A percentile compares a stretch with the other conserved stretches of the same genome.
Evolutionary conservation across 495 filamentous ascomycete genomes (phyloP).

Genomic region (Clohesyomyces aquaticus): DNA sequence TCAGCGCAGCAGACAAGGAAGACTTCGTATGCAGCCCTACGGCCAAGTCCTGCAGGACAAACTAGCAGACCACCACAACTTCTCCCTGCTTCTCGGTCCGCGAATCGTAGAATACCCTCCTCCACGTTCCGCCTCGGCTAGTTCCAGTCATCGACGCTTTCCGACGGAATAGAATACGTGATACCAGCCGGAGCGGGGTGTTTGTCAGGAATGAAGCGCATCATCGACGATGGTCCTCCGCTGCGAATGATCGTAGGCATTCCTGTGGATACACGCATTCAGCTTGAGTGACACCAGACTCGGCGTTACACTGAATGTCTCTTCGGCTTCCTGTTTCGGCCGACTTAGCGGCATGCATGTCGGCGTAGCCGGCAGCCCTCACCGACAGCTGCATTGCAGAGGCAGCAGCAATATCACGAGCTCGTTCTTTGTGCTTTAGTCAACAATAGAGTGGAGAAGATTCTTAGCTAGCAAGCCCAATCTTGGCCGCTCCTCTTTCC

Average conservation of each 20-base stretch:
- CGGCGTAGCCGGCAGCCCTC: conserved; percentile 21
- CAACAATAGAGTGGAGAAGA: neutral
- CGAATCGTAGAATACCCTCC: too few species aligned
- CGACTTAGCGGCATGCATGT: neutral
- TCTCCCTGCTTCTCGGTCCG: too few species aligned
- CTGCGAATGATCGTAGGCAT: conserved; percentile 11
- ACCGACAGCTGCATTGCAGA: conserved; percentile 11
- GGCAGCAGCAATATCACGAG: conserved; percentile 2
- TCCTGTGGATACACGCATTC: conserved; percentile 15
- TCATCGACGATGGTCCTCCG: conserved; percentile 9
- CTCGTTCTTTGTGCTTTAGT: conserved; percentile 4
- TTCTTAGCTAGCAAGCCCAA: too few species aligned
- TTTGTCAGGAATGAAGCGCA: neutral
- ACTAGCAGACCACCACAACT: too few species aligned
- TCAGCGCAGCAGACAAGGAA: too few species aligned
- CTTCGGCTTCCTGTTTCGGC: conserved; percentile 18
- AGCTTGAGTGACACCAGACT: conserved; percentile 25
- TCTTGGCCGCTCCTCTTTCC: too few species aligned
- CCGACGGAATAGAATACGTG: neutral
- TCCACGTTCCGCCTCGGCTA: too few species aligned
- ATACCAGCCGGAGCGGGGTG: conserved; percentile 26
- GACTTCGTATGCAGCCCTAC: too few species aligned
- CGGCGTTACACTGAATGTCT: conserved; percentile 2
- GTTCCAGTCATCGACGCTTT: neutral
- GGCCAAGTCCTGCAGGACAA: too few species aligned